Evolutionary conservation across 2,329 filamentous ascomycete genomes (phyloP).

Genomic region (Cryphonectria carpinicola): DNA sequence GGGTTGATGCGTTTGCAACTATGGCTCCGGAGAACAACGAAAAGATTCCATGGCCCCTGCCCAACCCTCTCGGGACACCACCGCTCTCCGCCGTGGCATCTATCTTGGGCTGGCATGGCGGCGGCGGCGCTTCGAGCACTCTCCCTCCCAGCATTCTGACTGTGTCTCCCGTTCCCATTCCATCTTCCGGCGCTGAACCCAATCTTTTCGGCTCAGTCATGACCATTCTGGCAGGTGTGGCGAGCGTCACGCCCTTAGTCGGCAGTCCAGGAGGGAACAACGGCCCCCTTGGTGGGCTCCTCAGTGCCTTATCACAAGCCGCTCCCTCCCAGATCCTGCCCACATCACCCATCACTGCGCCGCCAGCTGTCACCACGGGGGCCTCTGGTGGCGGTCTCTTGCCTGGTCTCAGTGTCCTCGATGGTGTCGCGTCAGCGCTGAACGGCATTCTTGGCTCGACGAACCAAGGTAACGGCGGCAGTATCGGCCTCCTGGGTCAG

Average conservation of each 20-base stretch:
- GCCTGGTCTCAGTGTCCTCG: conserved; percentile 16
- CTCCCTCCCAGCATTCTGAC: conserved; percentile 17
- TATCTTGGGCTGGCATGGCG: conserved; percentile 13
- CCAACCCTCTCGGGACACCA: conserved; percentile 9
- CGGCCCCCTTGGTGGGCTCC: conserved; percentile 21
- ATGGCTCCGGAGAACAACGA: background rate
- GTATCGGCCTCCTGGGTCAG: conserved; percentile 23
- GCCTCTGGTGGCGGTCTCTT: conserved; percentile 8
- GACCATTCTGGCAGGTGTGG: conserved; percentile 24
- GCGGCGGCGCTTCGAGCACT: background rate
- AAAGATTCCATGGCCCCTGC: conserved; percentile 14
- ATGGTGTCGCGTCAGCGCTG: conserved; percentile 24
- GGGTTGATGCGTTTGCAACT: background rate
- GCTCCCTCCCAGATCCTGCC: conserved; percentile 13
- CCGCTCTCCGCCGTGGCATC: conserved; percentile 22
- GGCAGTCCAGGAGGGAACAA: background rate
- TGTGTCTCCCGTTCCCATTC: background rate
- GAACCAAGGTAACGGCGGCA: background rate
- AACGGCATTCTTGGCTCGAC: conserved; percentile 21
- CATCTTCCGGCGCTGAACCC: background rate
- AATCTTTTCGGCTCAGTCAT: conserved; percentile 25
- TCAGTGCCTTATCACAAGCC: conserved; percentile 27
- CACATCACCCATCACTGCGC: conserved; percentile 5
- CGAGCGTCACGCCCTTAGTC: conserved; percentile 14
- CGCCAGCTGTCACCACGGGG: conserved; percentile 8